Evolutionary conservation across 2,329 filamentous ascomycete genomes (phyloP).

Genomic region (Pseudogymnoascus sp.): DNA sequence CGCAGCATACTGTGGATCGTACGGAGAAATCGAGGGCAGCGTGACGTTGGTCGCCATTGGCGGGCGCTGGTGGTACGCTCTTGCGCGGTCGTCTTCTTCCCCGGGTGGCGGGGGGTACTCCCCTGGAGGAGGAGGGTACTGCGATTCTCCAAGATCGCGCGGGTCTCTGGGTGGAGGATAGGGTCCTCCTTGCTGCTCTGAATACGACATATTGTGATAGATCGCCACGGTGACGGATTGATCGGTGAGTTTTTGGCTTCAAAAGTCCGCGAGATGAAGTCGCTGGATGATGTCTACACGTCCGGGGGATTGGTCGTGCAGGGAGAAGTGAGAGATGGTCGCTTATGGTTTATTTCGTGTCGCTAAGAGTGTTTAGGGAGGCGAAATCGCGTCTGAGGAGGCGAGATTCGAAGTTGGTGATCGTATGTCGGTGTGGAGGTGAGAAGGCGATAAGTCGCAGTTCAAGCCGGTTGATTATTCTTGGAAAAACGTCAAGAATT

Average conservation of each 20-base stretch:
- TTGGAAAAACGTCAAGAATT: not conserved
- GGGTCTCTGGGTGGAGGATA: conserved; percentile 19
- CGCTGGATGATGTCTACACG: not conserved
- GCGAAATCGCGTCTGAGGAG: not conserved
- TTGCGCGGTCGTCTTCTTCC: conserved; percentile 26
- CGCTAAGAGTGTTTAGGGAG: not conserved
- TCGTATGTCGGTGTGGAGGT: not conserved
- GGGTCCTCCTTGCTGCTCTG: conserved; percentile 23
- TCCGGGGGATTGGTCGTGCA: not conserved
- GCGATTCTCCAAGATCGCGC: conserved; percentile 20
- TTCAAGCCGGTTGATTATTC: not conserved
- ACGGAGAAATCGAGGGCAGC: conserved; percentile 26
- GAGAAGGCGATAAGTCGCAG: not conserved
- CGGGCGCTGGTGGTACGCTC: conserved; percentile 24
- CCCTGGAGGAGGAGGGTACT: conserved; percentile 18
- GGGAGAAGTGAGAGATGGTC: not conserved
- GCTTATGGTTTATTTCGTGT: not conserved
- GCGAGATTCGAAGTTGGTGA: not conserved
- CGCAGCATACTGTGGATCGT: conserved; percentile 21
- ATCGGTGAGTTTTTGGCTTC: not conserved
- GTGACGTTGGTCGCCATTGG: conserved; percentile 21
- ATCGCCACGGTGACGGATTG: conserved; percentile 23
- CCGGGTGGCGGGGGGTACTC: conserved; percentile 24
- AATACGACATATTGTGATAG: conserved; percentile 26
- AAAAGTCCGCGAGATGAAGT: not conserved